Base-by-base conservation (phyloP, 1,139 yeast genomes). In the Kodamaea ohmeri region DNA sequence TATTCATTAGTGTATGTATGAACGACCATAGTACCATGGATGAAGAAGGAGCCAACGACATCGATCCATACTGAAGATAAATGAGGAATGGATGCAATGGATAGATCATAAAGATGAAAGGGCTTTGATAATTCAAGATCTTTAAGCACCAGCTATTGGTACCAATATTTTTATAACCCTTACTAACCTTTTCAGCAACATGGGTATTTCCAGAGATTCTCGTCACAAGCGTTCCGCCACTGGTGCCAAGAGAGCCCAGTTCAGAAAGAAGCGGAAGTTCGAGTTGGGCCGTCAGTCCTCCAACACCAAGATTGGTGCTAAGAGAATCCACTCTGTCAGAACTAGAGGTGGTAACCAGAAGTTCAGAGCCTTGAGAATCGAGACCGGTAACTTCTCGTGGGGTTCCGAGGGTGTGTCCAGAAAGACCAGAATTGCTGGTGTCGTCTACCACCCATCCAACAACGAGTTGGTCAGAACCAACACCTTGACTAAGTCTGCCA, bases 171-270 rank as follows among this genome's bases (percentile, higher is more conserved):
- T 5, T 24, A 5, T 5, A 4, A 24, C 28, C 30, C 17, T 11
- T 63, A 63, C 67, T 63, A 62, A 61, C 65, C 38, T n/a, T n/a
- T 35, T 39, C 36, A 45, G 49, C 49, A 65, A 52, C 58, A 92
- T 92, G 98, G 97, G 98, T 90, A 92, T 92, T 86, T 90, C 97
- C 78, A 94, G 99, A 84, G 98, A 92, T 82, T 90, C 98, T 75
- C 96, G 97, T 81, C 98, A 92, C 89, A 92, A 92, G 87, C 95
- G 98, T 78, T 78, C 97, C 65, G 96, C 95, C 75, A 90, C 99
- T 71, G 99, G 99, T 84, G 99, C 98, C 73, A 90, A 89, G 79
- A 90, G 97, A 78, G 97, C 98, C 76, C 96, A 88, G 77, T 88
- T 83, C 95, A 90, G 98, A 87, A 92, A 92, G 92, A 92, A 92